A percentile compares a stretch with the other conserved stretches of the same genome.
Evolutionary conservation across 164 flowering plant species (phyloP).

Genomic region (Vitis riparia): DNA sequence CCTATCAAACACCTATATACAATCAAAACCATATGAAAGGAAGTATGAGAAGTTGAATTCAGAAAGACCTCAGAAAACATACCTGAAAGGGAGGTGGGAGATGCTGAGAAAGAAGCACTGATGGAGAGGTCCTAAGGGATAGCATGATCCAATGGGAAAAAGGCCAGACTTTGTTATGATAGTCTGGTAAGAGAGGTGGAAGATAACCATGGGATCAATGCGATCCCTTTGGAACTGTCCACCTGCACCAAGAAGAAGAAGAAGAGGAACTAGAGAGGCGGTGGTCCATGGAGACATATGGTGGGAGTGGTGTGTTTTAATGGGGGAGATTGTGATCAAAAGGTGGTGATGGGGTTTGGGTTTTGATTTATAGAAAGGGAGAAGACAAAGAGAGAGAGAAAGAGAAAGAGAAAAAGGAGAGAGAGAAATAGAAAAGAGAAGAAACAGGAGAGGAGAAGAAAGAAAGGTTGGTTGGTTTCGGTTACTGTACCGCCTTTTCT

Average conservation of each 20-base stretch:
- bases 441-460: no score
- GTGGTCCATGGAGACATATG: background rate
- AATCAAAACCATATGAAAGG: background rate
- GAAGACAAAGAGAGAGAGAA: background rate
- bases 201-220: constrained; percentile 45
- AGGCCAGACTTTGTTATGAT: no score
- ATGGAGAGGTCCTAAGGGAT: constrained; percentile 59
- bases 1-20: no score
- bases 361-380: background rate
- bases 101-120: constrained; percentile 10
- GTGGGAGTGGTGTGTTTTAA: background rate
- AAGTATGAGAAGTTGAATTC: background rate
- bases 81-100: background rate
- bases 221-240: constrained; percentile 76
- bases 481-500: background rate
- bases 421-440: no score
- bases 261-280: background rate
- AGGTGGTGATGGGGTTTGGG: no score
- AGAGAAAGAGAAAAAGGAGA: no score
- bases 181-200: no score
- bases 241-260: constrained; percentile 34
- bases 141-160: constrained; percentile 40
- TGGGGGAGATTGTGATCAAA: no score
- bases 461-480: background rate
- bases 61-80: background rate